phyloP scores from a whole-genome alignment of 208 protist genomes.

The Polymyxa betae region DNA sequence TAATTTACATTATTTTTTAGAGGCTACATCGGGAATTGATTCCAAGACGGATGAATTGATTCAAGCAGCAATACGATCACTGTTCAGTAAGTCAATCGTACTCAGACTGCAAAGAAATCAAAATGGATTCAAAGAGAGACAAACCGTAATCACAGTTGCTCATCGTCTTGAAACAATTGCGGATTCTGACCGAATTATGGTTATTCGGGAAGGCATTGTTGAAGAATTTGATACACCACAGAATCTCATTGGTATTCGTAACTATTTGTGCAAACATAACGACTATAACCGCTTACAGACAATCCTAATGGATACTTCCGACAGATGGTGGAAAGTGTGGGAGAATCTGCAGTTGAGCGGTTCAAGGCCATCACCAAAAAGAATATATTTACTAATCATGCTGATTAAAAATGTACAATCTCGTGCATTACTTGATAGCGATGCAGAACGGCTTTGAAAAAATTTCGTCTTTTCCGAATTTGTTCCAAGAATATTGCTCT shows the following conservation, averaged over 20 bases:
- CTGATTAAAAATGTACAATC: too few species aligned
- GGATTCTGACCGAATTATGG: conserved; percentile 80
- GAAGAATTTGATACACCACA: conserved; percentile 72
- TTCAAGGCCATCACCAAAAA: neutral
- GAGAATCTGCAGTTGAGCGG: neutral
- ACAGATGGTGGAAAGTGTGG: neutral
- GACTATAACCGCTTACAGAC: neutral
- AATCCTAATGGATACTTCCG: neutral
- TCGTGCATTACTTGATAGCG: too few species aligned
- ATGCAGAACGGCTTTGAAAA: too few species aligned
- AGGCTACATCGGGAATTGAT: conserved; percentile 69
- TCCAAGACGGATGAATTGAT: conserved; percentile 64
- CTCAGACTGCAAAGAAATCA: conserved; percentile 68
- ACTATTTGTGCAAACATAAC: neutral
- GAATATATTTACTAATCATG: too few species aligned
- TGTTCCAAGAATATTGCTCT: too few species aligned
- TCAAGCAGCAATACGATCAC: conserved; percentile 47
- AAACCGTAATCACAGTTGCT: conserved; percentile 78
- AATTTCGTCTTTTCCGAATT: too few species aligned
- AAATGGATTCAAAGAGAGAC: conserved; percentile 49
- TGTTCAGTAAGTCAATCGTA: conserved; percentile 67
- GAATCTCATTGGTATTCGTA: neutral
- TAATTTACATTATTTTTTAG: conserved; percentile 1
- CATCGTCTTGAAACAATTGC: conserved; percentile 76
- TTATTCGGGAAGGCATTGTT: conserved; percentile 72